Conservation (phyloP, 768 basidiomycete species). For the Russula emetica region DNA sequence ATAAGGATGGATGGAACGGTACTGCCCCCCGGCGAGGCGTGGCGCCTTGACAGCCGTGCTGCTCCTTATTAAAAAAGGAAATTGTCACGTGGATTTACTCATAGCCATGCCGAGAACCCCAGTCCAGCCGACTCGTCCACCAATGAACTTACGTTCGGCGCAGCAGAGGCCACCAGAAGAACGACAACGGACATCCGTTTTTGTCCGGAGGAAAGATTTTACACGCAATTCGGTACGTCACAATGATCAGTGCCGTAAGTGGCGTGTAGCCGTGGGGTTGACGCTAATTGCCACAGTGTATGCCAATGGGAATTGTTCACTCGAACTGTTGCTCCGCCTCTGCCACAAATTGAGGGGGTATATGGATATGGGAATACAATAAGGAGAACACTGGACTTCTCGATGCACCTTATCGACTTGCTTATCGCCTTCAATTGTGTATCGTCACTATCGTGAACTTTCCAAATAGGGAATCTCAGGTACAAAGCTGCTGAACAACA, state of each 20-base stretch:
- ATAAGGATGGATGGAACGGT: not conserved
- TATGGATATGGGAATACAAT: not conserved
- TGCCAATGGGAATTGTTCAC: no score
- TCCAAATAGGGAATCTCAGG: not conserved
- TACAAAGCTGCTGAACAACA: conserved; percentile 11
- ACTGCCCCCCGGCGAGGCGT: not conserved
- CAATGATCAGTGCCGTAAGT: conserved; percentile 8
- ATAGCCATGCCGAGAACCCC: not conserved
- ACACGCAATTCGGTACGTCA: conserved; percentile 17
- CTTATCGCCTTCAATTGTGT: conserved; percentile 6
- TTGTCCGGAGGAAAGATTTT: conserved; percentile 1
- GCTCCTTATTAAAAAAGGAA: conserved; percentile 3
- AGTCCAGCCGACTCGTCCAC: no score
- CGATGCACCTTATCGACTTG: not conserved
- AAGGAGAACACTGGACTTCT: not conserved
- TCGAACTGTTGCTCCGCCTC: not conserved
- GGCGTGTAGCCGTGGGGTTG: not conserved
- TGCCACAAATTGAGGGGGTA: not conserved
- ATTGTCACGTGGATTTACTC: conserved; percentile 14
- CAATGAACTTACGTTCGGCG: conserved; percentile 21
- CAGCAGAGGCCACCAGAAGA: not conserved
- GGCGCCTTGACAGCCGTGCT: not conserved
- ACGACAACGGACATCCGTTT: not conserved
- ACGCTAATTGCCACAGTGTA: no score
- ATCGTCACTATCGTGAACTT: not conserved